Evolutionary conservation across 2,329 filamentous ascomycete species (phyloP), one percentile per base, ranked within the genome.

Genomic region (Talaromyces sp.): DNA sequence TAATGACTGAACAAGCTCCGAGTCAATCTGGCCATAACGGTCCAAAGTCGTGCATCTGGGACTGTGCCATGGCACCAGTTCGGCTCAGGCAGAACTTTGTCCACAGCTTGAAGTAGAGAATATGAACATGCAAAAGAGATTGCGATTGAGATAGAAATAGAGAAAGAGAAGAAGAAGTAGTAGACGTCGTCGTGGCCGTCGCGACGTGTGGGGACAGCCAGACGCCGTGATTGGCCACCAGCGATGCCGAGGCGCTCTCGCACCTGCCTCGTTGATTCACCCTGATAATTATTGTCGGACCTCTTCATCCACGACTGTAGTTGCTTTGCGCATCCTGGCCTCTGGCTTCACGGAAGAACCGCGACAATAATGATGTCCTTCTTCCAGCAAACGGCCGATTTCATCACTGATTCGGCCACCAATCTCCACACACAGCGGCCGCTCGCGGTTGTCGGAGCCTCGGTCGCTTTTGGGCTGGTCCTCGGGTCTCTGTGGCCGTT

Each of bases 391-490:
- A 70, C 73, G 46, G 63, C 69, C 64, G 72, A 74, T 57, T 68
- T 70, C 58, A 62, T 75, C 31, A 71, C 73, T 53, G 67, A 69
- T 56, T 71, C 71, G 56, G 65, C 72, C 52, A 61, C 68, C 52
- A 70, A 70, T 62, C 64, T 66, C 13, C 68, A 65, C 58, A 66
- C 62, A 24, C 70, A 73, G n/a, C 62, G 73, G 52, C 68, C 72
- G 29, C 58, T 75, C 35, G 72, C 71, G n/a, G 67, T 70, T 32
- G 70, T 73, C 24, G 73, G 74, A 21, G 69, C 66, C 38, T 75
- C 74, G 0, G 66, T 76, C 53, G 71, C 72, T 41, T 62, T 74
- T 43, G 73, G 71, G 26, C 54, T 76, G 21, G 59, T 73, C 0
- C 62, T 73, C 59, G 70, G 68, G 38, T 70, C 71, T 2, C 32